Percentiles rank a stretch among this genome's conserved stretches.
These are phyloP conservation scores for Cynanchum wilfordii DNA, from an alignment of 257 asterid genomes.

Conservation along the genomic window DNA sequence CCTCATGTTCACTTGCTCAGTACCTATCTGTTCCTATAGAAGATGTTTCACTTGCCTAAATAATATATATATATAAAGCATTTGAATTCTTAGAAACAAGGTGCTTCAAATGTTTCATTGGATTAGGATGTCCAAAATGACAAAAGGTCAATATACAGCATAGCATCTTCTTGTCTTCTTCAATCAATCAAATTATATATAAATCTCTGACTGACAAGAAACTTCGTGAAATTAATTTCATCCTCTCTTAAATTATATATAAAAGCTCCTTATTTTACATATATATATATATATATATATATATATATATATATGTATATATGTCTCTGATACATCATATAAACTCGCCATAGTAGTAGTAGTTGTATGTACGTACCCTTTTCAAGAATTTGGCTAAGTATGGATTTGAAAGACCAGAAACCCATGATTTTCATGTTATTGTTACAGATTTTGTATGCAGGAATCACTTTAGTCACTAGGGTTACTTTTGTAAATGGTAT, in stretches of 20 bases:
- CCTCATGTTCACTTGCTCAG: not conserved
- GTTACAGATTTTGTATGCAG: slow-evolving; percentile 50
- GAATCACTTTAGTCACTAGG: slow-evolving; percentile 32
- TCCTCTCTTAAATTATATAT: not conserved
- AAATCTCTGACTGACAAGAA: not conserved
- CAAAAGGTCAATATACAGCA: not conserved
- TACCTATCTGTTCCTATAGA: not conserved
- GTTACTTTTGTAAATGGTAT: slow-evolving; percentile 42
- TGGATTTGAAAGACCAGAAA: slow-evolving; percentile 42
- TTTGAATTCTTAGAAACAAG: not conserved
- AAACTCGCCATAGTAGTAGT: too few species aligned
- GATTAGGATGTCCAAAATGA: not conserved
- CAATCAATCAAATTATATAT: not conserved
- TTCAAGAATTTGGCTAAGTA: slow-evolving; percentile 3
- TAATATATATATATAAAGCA: not conserved
- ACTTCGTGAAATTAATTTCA: slow-evolving; percentile 2
- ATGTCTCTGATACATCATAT: too few species aligned
- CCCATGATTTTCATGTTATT: slow-evolving; percentile 42
- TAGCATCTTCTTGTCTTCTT: not conserved
- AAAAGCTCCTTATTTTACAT: too few species aligned
- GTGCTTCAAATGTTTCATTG: not conserved
- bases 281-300: not conserved
- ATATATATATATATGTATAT: too few species aligned
- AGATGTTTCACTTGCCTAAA: not conserved
- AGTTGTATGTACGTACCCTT: not conserved